These are phyloP conservation scores for Suhomyces atakaporum DNA, from an alignment of 1,139 yeast genomes.

Conservation along the genomic window DNA sequence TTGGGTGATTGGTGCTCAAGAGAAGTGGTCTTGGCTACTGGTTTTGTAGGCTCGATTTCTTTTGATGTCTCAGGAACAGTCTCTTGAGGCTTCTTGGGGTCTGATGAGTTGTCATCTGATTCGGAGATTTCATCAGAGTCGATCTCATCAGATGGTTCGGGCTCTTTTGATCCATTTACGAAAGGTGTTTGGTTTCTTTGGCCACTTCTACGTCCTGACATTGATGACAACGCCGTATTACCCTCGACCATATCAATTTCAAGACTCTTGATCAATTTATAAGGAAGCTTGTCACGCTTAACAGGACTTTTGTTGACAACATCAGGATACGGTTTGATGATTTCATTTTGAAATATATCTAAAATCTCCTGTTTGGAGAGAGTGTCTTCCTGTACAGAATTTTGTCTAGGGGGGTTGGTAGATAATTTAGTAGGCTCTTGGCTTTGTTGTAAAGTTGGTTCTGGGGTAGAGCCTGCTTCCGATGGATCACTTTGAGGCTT, in stretches of 20 bases:
- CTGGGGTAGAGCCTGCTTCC: neutral
- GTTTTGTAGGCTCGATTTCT: too few relatives aligned
- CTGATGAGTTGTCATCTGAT: neutral
- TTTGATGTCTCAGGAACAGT: too few relatives aligned
- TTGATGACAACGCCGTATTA: conserved; percentile 6
- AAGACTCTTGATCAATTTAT: conserved; percentile 19
- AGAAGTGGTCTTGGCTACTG: too few relatives aligned
- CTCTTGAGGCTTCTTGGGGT: too few relatives aligned
- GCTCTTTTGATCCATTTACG: neutral
- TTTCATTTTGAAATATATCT: conserved; percentile 25
- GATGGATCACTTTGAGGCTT: too few relatives aligned
- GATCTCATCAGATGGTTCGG: too few relatives aligned
- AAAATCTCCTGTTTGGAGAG: conserved; percentile 29
- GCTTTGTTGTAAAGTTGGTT: neutral
- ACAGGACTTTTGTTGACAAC: conserved; percentile 10
- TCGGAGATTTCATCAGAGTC: too few relatives aligned
- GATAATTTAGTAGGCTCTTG: neutral
- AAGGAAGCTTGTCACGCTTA: conserved; percentile 17
- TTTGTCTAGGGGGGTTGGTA: neutral
- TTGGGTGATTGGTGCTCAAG: neutral
- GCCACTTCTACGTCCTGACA: conserved; percentile 1
- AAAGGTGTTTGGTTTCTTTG: neutral
- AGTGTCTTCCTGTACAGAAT: conserved; percentile 12
- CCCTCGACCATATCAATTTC: conserved; percentile 28
- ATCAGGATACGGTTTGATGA: conserved; percentile 15